Evolutionary conservation across 176 grass and related monocot species (phyloP), one percentile per base, ranked within the genome.

Genomic region (Aegilops tauschii): DNA sequence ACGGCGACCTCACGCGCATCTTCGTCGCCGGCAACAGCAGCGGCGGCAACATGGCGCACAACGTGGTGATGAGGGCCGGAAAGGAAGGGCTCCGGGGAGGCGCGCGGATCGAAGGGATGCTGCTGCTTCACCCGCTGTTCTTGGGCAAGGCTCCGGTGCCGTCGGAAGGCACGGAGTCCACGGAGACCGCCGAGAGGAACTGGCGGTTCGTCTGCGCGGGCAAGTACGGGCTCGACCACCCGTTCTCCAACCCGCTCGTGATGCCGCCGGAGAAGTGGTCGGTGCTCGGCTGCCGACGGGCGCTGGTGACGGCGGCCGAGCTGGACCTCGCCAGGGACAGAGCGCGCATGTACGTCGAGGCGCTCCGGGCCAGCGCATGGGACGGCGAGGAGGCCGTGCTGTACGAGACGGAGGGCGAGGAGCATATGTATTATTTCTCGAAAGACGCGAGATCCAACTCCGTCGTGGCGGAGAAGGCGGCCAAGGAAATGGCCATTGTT

Each of bases 121-220:
- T 87, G 34, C 70, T 98, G 23, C 66, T 93, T 6, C 89, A 98
- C 5, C 90, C 89, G 0, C 93, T 92, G 78, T 95, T 95, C 87
- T 61, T 83, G 18, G 93, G 90, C 14, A 47, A 8, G 36, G 42
- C 54, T 8, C 68, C 31, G 3, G 1, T 89, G 37, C 80, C 88
- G 30, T 89, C 89, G 37, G 87, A 95, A 32, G 31, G 29, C n/a
- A 28, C 34, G 20, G 50, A 73, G 58, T 12, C 65, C 0, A 9
- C 2, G 27, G 9, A 12, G 32, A 81, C 37, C n/a, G 49, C 23
- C 45, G 66, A 64, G 77, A 62, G 23, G 5, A 0, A 27, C 5
- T 97, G 88, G 92, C 14, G 65, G 16, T 52, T 89, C 49, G 32
- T 92, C 6, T 83, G 78, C 76, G 58, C 77, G 5, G 70, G 65